These are phyloP conservation scores for Epicoccum sorghinum DNA, from an alignment of 2,329 filamentous ascomycete genomes.

Conservation along the genomic window DNA sequence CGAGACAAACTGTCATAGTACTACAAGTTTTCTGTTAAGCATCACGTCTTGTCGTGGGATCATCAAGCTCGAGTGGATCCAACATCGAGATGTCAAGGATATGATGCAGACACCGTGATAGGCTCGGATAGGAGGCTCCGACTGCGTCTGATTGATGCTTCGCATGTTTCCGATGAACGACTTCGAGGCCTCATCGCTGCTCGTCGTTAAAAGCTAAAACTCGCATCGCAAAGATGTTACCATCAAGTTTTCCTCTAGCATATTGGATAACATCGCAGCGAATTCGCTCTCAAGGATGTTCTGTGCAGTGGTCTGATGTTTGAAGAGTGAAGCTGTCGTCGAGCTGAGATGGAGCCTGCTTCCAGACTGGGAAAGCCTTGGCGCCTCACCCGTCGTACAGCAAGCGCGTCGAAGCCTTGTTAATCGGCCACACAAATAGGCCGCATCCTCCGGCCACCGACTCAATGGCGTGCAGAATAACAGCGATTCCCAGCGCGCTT, in stretches of 20 bases:
- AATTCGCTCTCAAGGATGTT: neutral
- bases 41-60: no score
- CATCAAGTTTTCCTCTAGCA: neutral
- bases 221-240: no score
- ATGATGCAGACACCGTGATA: no score
- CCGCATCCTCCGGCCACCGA: conserved; percentile 13
- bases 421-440: conserved; percentile 15
- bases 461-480: conserved; percentile 28
- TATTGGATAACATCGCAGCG: neutral
- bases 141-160: no score
- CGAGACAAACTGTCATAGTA: no score
- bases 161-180: no score
- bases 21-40: no score
- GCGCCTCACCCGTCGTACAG: neutral
- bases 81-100: no score
- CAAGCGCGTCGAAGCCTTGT: conserved; percentile 10
- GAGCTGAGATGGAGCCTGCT: conserved; percentile 5
- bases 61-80: no score
- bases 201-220: no score
- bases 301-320: neutral
- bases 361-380: conserved; percentile 4
- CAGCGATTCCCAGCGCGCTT: conserved; percentile 16
- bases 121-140: no score
- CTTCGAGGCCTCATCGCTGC: no score
- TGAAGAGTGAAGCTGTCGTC: neutral